Evolutionary conservation across 257 asterid genomes (phyloP).

Genomic region (Gynochthodes officinalis): DNA sequence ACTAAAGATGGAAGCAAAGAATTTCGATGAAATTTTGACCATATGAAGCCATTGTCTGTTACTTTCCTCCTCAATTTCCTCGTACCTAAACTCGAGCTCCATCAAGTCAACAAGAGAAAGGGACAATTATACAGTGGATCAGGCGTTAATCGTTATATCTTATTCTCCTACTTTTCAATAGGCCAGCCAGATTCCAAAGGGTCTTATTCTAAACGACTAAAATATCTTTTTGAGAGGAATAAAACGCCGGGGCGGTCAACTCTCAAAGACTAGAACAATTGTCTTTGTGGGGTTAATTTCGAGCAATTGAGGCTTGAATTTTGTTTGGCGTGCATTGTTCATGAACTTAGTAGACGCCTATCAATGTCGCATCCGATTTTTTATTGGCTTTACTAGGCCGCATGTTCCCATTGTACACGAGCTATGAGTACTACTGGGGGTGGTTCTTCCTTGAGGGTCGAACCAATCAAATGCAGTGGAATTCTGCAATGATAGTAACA

Average conservation of each 20-base stretch:
- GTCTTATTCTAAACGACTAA: background rate
- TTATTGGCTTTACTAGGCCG: too few relatives aligned
- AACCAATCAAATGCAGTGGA: too few relatives aligned
- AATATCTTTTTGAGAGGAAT: background rate
- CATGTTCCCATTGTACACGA: too few relatives aligned
- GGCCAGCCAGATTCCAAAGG: background rate
- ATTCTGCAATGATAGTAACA: too few relatives aligned
- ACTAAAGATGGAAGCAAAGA: too few relatives aligned
- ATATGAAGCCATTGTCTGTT: background rate
- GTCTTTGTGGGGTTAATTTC: background rate
- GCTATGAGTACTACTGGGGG: too few relatives aligned
- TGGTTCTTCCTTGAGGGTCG: too few relatives aligned
- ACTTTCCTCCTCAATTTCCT: conserved; percentile 24
- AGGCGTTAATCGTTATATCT: background rate
- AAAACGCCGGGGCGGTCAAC: background rate
- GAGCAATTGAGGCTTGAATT: too few relatives aligned
- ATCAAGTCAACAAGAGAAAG: conserved; percentile 9
- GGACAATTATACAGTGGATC: background rate
- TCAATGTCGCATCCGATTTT: too few relatives aligned
- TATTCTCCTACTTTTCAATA: background rate
- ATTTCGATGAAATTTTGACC: conserved; percentile 9
- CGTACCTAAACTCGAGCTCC: conserved; percentile 21
- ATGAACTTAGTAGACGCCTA: too few relatives aligned
- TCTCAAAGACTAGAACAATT: background rate
- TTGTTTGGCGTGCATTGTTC: conserved; percentile 3